Base-by-base conservation (phyloP, 73 alveolate genomes). In the Paramecium primaurelia region DNA sequence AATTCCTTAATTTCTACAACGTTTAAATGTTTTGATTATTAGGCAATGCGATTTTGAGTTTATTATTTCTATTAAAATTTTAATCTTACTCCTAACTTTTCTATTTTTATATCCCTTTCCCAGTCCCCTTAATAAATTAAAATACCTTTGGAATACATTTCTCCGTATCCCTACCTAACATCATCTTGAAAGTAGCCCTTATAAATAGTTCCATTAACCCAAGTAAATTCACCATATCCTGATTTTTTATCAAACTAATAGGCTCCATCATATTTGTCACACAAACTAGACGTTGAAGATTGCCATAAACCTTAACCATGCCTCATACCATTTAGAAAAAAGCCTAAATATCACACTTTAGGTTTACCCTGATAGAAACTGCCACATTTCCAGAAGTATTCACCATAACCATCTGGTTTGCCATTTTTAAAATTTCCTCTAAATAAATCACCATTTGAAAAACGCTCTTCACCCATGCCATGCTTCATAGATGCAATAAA, bases 151-250 rank as follows among this genome's bases (percentile, higher is more conserved):
- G 58, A 60, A 38, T 60, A 86, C 88, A 86, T 86, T 49, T 86
- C 93, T 54, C 97, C 97, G 40, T 88, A 59, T 28, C 97, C 97
- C 49, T 94, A 92, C 42, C 93, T 77, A 60, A 42, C 49, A 51
- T 92, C 95, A 88, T 93, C 80, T 16, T 88, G 37, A 89, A 92
- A 94, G 20, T 68, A 40, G 10, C 97, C 97, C 69, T 94, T 94
- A 93, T 94, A 94, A 59, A 32, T 40, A 59, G 94, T 95, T 64
- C 97, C 96, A 86, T 90, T 73, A 38, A 84, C 90, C 97, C 98
- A 96, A 73, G 37, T 90, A 90, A 93, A 96, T 87, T 93, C 96
- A 36, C 98, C 98, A 58, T 95, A 93, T 16, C 98, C 98, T 30
- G 93, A 92, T 64, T 96, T 96, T 83, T 95, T 96, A 58, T 96